phyloP scores from a whole-genome alignment of 352 stramenopile genomes.

The Phytophthora nicotianae region DNA sequence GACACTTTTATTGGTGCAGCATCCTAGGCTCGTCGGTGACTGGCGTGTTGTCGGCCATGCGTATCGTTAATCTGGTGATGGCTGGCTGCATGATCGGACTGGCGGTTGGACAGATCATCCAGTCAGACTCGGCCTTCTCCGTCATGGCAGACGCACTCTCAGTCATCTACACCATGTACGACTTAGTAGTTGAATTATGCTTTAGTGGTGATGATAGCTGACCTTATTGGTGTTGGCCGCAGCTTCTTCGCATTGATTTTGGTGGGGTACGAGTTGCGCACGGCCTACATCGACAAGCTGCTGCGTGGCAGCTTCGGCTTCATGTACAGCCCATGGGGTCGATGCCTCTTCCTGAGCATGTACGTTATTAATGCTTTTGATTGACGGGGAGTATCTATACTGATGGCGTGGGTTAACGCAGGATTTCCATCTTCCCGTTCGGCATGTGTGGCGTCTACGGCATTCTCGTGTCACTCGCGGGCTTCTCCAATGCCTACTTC shows the following conservation, averaged over 20 bases:
- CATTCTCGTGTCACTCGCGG: constrained; percentile 73
- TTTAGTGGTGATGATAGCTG: constrained; percentile 1
- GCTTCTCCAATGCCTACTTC: constrained; percentile 89
- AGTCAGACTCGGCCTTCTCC: constrained; percentile 68
- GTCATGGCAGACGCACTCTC: constrained; percentile 79
- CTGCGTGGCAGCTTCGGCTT: constrained; percentile 86
- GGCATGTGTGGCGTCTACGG: constrained; percentile 86
- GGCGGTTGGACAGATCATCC: constrained; percentile 68
- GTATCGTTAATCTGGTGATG: constrained; percentile 77
- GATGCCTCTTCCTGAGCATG: constrained; percentile 89
- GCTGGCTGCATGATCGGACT: constrained; percentile 79
- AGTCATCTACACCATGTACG: constrained; percentile 88
- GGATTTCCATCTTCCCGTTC: constrained; percentile 91
- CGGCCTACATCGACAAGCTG: constrained; percentile 64
- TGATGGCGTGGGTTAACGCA: constrained; percentile 25
- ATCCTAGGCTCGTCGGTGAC: constrained; percentile 85
- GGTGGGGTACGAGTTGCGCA: constrained; percentile 86
- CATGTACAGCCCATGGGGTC: constrained; percentile 90
- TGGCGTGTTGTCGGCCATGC: constrained; percentile 77
- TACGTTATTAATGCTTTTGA: constrained; percentile 28
- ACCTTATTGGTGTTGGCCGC: constrained; percentile 3
- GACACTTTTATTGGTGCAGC: constrained; percentile 24
- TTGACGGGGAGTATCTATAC: neutral
- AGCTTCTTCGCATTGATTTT: constrained; percentile 87
- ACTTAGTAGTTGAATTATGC: neutral